Evolutionary conservation across 2,329 filamentous ascomycete genomes (phyloP), one percentile per base, ranked within the genome.

Genomic region (Aspergillus tubingensis): DNA sequence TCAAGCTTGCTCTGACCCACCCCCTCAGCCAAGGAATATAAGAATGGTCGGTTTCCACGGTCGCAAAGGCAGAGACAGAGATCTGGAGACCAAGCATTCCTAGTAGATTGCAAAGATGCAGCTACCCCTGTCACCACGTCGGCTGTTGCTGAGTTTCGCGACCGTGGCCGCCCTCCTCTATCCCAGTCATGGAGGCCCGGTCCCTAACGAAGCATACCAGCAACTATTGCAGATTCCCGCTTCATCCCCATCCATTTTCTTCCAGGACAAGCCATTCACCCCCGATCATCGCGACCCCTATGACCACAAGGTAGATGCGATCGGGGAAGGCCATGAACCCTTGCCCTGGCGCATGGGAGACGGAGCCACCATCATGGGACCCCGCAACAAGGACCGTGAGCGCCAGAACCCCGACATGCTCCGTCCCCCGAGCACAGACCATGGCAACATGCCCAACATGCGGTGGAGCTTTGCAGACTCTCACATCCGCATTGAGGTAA

Each of bases 391-490:
- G 39, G 56, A 58, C 25, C 56, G 56, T 17, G 56, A 58, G 48
- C 56, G 56, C 56, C 56, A 58, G 48, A 58, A 58, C 25, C 56
- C 56, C 5, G 56, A 58, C 13, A 41, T 58, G 21, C n/a, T 58
- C 3, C 56, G 56, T 5, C 56, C 56, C 8, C 56, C 56, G 3
- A 58, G 56, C 38, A 58, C 56, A 7, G 56, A 58, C 56, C 56
- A 58, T n/a, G 56, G 56, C 38, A 52, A 50, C 27, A 50, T 58
- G 38, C 48, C 56, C 11, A 58, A 58, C 30, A 58, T 58, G 56
- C 47, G 56, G 11, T 58, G 56, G 56, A 52, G 47, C 17, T 58
- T 58, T 44, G 48, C 56, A 1, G 56, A 58, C 48, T 58, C 56
- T 8, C 56, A 58, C 19, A 36, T 58, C 8, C 56, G 56, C 23